Percentiles rank a stretch among this genome's conserved stretches.
Evolutionary conservation across 768 basidiomycete genomes (phyloP).

Genomic region (Boletus bicolor): DNA sequence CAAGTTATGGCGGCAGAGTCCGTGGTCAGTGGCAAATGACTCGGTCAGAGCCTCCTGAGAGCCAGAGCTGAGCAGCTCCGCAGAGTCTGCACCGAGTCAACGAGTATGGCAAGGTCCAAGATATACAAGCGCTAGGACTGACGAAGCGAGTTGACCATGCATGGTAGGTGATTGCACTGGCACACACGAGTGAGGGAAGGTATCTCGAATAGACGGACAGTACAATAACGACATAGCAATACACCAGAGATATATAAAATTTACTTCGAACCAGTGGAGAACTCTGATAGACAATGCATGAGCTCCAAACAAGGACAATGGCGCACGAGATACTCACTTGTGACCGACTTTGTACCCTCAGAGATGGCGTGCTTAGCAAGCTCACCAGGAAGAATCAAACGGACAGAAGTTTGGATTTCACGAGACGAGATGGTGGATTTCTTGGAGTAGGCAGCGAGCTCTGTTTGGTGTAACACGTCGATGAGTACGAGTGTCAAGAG

Average conservation of each 20-base stretch:
- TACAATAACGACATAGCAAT: conserved; percentile 35
- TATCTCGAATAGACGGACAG: conserved; percentile 30
- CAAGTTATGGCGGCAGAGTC: neutral
- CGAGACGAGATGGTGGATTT: conserved; percentile 90
- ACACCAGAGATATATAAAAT: conserved; percentile 25
- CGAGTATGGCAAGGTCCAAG: neutral
- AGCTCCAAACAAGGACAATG: neutral
- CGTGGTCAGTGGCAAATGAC: neutral
- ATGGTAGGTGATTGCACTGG: neutral
- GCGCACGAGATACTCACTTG: conserved; percentile 43
- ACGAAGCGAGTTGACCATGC: neutral
- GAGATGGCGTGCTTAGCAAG: conserved; percentile 87
- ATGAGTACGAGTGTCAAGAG: neutral
- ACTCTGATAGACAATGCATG: conserved; percentile 38
- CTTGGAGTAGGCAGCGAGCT: conserved; percentile 84
- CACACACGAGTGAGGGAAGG: conserved; percentile 13
- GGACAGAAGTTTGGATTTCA: conserved; percentile 83
- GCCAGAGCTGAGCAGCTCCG: neutral
- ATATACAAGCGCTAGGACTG: neutral
- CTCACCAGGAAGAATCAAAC: conserved; percentile 82
- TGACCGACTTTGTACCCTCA: conserved; percentile 75
- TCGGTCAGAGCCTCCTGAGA: too few species aligned
- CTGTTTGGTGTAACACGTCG: conserved; percentile 27
- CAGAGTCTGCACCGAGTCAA: neutral
- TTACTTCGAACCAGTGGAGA: conserved; percentile 60